Conservation (phyloP, 106 monocot genomes). For the Allium cepa region DNA sequence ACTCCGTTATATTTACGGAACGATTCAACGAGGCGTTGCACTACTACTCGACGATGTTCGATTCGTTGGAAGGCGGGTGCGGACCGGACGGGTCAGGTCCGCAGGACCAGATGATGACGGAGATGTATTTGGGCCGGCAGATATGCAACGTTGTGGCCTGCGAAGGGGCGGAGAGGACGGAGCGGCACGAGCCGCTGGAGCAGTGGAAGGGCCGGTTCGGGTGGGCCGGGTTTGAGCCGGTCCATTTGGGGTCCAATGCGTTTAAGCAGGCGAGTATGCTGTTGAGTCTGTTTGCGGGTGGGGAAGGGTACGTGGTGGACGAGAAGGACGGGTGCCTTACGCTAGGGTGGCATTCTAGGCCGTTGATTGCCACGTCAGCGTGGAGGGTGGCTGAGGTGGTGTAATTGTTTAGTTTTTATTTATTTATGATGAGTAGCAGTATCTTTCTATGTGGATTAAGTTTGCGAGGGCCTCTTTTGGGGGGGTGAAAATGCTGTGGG, state of each 20-base stretch:
- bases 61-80: conserved; percentile 69
- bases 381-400: conserved; percentile 32
- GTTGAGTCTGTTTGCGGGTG: conserved; percentile 59
- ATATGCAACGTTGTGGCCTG: conserved; percentile 93
- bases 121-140: conserved; percentile 74
- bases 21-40: conserved; percentile 92
- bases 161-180: conserved; percentile 68
- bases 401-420: not conserved
- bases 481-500: not conserved
- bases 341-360: conserved; percentile 91
- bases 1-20: conserved; percentile 52
- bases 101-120: conserved; percentile 55
- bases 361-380: conserved; percentile 90
- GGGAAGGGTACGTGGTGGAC: conserved; percentile 83
- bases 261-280: conserved; percentile 92
- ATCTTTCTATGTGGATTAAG: not conserved
- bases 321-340: conserved; percentile 84
- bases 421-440: not conserved
- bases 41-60: conserved; percentile 97
- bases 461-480: conserved; percentile 3
- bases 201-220: conserved; percentile 58
- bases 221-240: conserved; percentile 54
- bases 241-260: conserved; percentile 80
- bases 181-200: conserved; percentile 73
- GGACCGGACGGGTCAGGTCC: not conserved